phyloP scores from a whole-genome alignment of 2,329 filamentous ascomycete species.

The Colletotrichum sp. region DNA sequence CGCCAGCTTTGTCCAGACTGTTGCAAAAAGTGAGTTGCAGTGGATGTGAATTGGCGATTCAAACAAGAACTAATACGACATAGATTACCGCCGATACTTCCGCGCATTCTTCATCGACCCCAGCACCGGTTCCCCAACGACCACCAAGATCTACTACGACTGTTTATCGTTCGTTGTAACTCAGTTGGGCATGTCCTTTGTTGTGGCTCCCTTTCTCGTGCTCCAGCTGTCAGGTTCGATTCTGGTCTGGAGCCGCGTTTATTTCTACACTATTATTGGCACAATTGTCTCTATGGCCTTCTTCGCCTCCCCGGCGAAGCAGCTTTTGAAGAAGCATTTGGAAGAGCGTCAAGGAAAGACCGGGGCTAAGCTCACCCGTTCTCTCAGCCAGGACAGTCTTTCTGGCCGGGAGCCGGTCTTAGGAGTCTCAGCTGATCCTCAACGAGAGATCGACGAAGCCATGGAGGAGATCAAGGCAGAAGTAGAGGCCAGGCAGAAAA shows the following conservation, averaged over 20 bases:
- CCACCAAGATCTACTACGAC: constrained; percentile 87
- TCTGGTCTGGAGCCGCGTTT: constrained; percentile 81
- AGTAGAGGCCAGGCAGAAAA: constrained; percentile 56
- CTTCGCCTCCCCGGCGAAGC: constrained; percentile 81
- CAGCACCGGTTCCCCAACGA: constrained; percentile 70
- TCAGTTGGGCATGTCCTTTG: constrained; percentile 84
- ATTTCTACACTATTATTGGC: constrained; percentile 83
- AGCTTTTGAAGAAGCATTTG: constrained; percentile 58
- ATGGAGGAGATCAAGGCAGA: constrained; percentile 77
- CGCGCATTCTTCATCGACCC: constrained; percentile 92
- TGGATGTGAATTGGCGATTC: constrained; percentile 8
- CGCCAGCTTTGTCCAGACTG: constrained; percentile 89
- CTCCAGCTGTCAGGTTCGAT: constrained; percentile 75
- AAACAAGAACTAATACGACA: constrained; percentile 16
- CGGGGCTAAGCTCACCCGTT: constrained; percentile 50
- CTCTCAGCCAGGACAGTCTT: constrained; percentile 62
- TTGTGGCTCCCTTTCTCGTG: constrained; percentile 83
- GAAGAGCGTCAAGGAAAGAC: constrained; percentile 60
- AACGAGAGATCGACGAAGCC: constrained; percentile 77
- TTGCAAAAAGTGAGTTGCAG: constrained; percentile 82
- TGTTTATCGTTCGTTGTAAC: constrained; percentile 76
- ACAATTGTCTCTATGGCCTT: constrained; percentile 70
- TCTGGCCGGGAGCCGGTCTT: constrained; percentile 67
- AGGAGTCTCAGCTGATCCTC: constrained; percentile 80
- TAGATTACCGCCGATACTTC: constrained; percentile 87